Base-by-base conservation (phyloP, 306 rosid species). In the Psophocarpus tetragonolobus region DNA sequence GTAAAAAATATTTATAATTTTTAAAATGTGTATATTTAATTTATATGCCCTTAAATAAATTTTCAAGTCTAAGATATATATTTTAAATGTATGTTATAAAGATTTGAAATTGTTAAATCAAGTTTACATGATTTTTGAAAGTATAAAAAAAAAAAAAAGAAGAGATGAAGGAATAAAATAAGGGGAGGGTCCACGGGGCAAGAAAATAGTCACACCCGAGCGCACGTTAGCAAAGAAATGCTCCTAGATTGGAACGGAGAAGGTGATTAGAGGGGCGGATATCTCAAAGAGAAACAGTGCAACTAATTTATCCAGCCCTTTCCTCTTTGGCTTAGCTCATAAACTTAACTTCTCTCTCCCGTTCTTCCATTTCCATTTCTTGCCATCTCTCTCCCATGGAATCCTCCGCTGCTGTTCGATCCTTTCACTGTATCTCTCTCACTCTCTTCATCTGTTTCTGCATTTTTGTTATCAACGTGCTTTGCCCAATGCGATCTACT, bases 381-480 rank as follows among this genome's bases (percentile, higher is more conserved):
- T 10, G 10, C 20, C 27, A 68, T 26, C 53, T 9, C 47, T 63
- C 60, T 30, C 75, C 80, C 81, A 92, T 95, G 98, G 97, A 92
- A 38, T 85, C 93, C 83, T 68, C 92, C 24, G 88, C 90, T 56
- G 85, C 84, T 51, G 80, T 88, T 89, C 92, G 90, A 74, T 88
- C 97, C 69, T 84, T 91, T 58, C 81, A 79, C 86, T 88, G 98
- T 92, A 88, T 58, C 27, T 78, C 77, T 81, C 82, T 80, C n/a
- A n/a, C 84, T 78, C 65, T 80, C 84, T 82, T 3, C 38, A 0
- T 73, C 3, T 67, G 2, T 72, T 29, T 42, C 20, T 74, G 39
- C 63, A 14, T 81, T 13, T 77, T 29, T 66, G n/a, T 51, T 38
- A 11, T 64, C 8, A 24, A 26, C 36, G 23, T 32, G 7, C 61